Conservation (phyloP, 306 rosid genomes). For the Quercus dentata region DNA sequence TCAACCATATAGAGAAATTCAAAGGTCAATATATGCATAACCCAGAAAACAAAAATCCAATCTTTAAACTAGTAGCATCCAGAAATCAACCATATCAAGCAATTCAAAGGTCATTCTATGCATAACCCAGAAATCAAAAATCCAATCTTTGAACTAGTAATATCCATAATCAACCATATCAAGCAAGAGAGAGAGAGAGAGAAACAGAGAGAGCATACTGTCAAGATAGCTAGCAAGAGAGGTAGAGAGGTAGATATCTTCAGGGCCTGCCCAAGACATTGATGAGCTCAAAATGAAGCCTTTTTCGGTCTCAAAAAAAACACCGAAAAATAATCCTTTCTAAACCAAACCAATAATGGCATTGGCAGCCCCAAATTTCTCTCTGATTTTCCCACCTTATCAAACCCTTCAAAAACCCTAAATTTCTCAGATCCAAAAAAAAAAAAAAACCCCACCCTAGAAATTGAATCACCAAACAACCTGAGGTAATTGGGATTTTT, state of each 20-base stretch:
- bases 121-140: neutral
- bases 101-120: neutral
- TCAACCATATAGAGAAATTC: too few species aligned
- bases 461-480: slow-evolving; percentile 2
- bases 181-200: slow-evolving; percentile 2
- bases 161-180: too few species aligned
- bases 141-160: too few species aligned
- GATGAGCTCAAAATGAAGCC: slow-evolving; percentile 12
- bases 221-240: slow-evolving; percentile 98
- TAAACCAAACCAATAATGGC: slow-evolving; percentile 50
- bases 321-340: slow-evolving; percentile 39
- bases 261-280: slow-evolving; percentile 98
- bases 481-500: neutral
- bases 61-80: too few species aligned
- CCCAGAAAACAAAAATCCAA: too few species aligned
- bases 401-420: slow-evolving; percentile 23
- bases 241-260: slow-evolving; percentile 90
- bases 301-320: slow-evolving; percentile 53
- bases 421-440: slow-evolving; percentile 30
- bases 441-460: neutral
- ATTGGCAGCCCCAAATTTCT: slow-evolving; percentile 58
- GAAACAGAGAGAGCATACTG: slow-evolving; percentile 43
- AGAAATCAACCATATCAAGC: neutral
- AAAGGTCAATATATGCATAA: too few species aligned
- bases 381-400: slow-evolving; percentile 22